phyloP scores from a whole-genome alignment of 2,329 filamentous ascomycete genomes.

The Ophiocordyceps camponoti-saundersi region DNA sequence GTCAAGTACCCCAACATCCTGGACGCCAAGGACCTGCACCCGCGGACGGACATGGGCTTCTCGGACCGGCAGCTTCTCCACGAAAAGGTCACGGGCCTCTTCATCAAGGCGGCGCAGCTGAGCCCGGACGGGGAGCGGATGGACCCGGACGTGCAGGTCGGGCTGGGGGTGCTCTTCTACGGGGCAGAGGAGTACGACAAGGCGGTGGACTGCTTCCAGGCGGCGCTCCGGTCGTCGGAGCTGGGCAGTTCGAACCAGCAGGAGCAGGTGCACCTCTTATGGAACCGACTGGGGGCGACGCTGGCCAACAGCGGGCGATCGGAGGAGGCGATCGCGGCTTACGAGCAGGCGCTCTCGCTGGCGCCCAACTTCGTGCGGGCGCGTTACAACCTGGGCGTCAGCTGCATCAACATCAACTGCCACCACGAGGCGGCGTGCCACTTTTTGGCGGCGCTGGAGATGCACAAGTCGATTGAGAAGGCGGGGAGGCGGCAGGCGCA shows the following conservation, averaged over 20 bases:
- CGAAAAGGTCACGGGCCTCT: conserved; percentile 75
- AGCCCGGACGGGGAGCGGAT: conserved; percentile 87
- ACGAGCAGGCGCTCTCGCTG: conserved; percentile 78
- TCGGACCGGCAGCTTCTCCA: conserved; percentile 83
- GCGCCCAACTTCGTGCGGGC: conserved; percentile 95
- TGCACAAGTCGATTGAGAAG: conserved; percentile 88
- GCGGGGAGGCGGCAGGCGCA: conserved; percentile 69
- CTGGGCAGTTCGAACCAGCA: conserved; percentile 68
- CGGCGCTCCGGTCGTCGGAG: conserved; percentile 74
- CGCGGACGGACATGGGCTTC: conserved; percentile 74
- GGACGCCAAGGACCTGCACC: conserved; percentile 52
- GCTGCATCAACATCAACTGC: conserved; percentile 94
- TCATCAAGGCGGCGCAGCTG: conserved; percentile 82
- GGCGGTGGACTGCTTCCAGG: conserved; percentile 93
- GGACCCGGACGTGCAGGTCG: conserved; percentile 97
- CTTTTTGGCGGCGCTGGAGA: conserved; percentile 75
- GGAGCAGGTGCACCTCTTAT: conserved; percentile 80
- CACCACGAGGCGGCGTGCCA: conserved; percentile 87
- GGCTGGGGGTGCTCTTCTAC: conserved; percentile 92
- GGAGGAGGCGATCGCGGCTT: conserved; percentile 93
- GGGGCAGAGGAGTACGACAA: conserved; percentile 96
- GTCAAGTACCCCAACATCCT: conserved; percentile 81
- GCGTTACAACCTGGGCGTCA: conserved; percentile 89
- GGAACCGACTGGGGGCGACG: conserved; percentile 92
- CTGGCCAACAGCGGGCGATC: conserved; percentile 85